phyloP scores from a whole-genome alignment of 1,139 yeast species.

The Blastobotrys petasosporus region DNA sequence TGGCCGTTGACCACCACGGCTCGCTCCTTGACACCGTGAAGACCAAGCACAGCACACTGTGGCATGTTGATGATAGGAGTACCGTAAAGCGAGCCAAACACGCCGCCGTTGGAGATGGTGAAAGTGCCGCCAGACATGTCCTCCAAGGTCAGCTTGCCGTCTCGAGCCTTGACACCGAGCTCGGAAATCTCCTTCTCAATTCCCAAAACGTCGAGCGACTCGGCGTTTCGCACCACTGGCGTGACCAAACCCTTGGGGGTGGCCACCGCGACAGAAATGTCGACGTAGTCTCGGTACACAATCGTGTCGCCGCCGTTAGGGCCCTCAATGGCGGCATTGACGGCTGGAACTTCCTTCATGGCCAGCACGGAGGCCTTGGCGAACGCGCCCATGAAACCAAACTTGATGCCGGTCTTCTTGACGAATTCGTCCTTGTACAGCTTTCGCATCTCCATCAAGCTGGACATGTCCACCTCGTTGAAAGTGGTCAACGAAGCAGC shows the following conservation, averaged over 20 bases:
- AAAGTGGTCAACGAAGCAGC: slow-evolving; percentile 97
- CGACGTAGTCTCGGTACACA: slow-evolving; percentile 94
- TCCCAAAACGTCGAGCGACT: slow-evolving; percentile 79
- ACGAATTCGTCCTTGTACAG: slow-evolving; percentile 93
- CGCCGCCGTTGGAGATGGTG: slow-evolving; percentile 99
- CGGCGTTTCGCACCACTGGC: slow-evolving; percentile 97
- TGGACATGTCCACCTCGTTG: slow-evolving; percentile 97
- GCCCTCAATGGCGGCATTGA: slow-evolving; percentile 87
- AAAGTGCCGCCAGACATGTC: slow-evolving; percentile 99
- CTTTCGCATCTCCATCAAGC: slow-evolving; percentile 90
- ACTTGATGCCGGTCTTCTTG: slow-evolving; percentile 88
- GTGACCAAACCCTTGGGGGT: slow-evolving; percentile 99
- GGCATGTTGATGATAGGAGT: slow-evolving; percentile 98
- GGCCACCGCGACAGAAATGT: slow-evolving; percentile 94
- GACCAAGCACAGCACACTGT: slow-evolving; percentile 95
- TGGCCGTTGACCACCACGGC: slow-evolving; percentile 96
- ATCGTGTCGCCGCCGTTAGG: slow-evolving; percentile 72
- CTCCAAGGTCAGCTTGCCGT: slow-evolving; percentile 91
- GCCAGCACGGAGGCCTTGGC: slow-evolving; percentile 92
- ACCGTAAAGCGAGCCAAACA: slow-evolving; percentile 94
- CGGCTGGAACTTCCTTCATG: slow-evolving; percentile 91
- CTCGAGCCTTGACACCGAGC: slow-evolving; percentile 92
- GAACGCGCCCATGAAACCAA: slow-evolving; percentile 99
- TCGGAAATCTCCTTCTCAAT: slow-evolving; percentile 79
- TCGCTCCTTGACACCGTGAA: slow-evolving; percentile 97